Percentiles rank a stretch among this genome's conserved stretches.
phyloP scores from a whole-genome alignment of 257 asterid species.

The Thymus quinquecostatus region DNA sequence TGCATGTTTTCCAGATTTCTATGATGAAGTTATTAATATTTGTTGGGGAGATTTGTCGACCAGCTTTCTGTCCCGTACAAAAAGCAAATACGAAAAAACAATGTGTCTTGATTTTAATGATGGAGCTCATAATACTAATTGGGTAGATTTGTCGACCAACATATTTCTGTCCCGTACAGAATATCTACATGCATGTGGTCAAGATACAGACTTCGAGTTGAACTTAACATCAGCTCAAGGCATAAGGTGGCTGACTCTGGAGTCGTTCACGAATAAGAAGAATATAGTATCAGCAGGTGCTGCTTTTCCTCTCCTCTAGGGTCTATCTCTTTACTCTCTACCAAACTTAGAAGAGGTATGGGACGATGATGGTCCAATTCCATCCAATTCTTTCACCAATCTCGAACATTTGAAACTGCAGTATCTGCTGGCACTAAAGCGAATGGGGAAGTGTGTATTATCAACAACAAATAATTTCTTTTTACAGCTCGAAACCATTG shows the following conservation, averaged over 20 bases:
- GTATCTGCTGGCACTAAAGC: neutral
- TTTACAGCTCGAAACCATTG: neutral
- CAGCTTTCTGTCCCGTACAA: too few species aligned
- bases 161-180: neutral
- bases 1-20: neutral
- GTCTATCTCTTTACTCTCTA: neutral
- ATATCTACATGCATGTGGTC: neutral
- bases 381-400: neutral
- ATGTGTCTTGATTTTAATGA: too few species aligned
- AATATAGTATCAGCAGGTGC: neutral
- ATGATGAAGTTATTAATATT: neutral
- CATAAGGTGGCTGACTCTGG: neutral
- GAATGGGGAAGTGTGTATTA: conserved; percentile 2
- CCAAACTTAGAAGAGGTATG: neutral
- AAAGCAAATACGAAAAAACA: too few species aligned
- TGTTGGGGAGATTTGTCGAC: too few species aligned
- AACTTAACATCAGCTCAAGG: neutral
- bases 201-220: too few species aligned
- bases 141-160: neutral
- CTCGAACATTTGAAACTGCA: neutral
- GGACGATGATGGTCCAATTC: neutral
- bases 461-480: neutral
- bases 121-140: neutral
- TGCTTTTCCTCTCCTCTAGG: neutral
- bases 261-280: neutral